These are phyloP conservation scores for Russula ochroleuca DNA, from an alignment of 768 basidiomycete genomes.

Conservation along the genomic window DNA sequence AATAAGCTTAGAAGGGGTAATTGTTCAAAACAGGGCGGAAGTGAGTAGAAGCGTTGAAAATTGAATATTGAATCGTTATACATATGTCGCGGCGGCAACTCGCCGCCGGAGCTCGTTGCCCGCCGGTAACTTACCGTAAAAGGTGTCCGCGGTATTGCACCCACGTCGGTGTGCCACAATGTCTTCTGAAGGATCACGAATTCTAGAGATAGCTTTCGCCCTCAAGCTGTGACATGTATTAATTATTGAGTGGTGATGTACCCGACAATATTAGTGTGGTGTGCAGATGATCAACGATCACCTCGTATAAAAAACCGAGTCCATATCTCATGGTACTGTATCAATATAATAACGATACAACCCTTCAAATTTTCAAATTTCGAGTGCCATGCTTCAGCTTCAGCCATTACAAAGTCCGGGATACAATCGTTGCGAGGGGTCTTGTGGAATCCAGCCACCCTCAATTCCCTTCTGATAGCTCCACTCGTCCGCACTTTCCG, in stretches of 20 bases:
- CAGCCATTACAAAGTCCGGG: slow-evolving; percentile 51
- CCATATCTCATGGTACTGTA: neutral
- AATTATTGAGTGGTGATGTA: neutral
- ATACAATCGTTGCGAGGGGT: slow-evolving; percentile 62
- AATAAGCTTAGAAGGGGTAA: no score
- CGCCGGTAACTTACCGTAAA: no score
- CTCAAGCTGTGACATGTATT: neutral
- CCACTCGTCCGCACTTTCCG: slow-evolving; percentile 71
- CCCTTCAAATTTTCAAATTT: neutral
- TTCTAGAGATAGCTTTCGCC: neutral
- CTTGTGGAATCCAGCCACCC: slow-evolving; percentile 73
- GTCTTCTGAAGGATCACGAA: no score
- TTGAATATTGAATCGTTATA: no score
- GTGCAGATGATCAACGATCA: neutral
- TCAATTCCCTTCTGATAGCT: slow-evolving; percentile 69
- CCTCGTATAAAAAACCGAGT: neutral
- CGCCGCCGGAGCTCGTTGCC: no score
- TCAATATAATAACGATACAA: neutral
- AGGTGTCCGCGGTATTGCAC: no score
- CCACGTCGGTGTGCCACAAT: no score
- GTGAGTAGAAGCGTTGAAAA: no score
- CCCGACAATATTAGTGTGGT: neutral
- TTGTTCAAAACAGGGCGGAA: no score
- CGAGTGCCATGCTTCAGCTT: neutral
- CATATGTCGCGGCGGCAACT: no score